phyloP scores from a whole-genome alignment of 768 basidiomycete species.

The Boletus rex-veris region DNA sequence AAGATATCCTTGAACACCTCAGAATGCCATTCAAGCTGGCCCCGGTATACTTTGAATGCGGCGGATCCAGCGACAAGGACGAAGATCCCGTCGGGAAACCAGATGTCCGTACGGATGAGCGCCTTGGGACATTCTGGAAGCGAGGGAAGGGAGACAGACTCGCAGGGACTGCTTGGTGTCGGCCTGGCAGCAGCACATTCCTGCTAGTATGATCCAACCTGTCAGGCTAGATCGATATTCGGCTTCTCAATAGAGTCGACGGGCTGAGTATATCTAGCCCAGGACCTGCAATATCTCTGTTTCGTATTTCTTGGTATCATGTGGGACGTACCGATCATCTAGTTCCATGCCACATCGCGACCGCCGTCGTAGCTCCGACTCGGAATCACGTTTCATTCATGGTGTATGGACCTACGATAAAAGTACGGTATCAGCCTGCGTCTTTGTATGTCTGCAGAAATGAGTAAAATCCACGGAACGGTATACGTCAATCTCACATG shows the following conservation, averaged over 20 bases:
- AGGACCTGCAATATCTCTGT: not conserved
- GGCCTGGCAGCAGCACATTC: slow-evolving; percentile 4
- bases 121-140: slow-evolving; percentile 15
- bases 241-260: not conserved
- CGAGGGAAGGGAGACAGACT: slow-evolving; percentile 21
- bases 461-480: not conserved
- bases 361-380: not conserved
- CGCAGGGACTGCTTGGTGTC: slow-evolving; percentile 3
- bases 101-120: slow-evolving; percentile 53
- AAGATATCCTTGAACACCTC: slow-evolving; percentile 73
- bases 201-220: not conserved
- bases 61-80: slow-evolving; percentile 55
- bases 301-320: not conserved
- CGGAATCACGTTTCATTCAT: not conserved
- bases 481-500: not conserved
- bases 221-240: slow-evolving; percentile 14
- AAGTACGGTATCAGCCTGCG: slow-evolving; percentile 4
- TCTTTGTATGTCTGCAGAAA: not conserved
- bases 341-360: not conserved
- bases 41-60: slow-evolving; percentile 72
- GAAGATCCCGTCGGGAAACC: slow-evolving; percentile 72
- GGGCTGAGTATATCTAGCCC: not conserved
- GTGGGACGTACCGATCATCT: not conserved
- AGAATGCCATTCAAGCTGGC: slow-evolving; percentile 70
- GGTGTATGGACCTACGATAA: slow-evolving; percentile 8